These are phyloP conservation scores for Arthrobotrys entomopaga DNA, from an alignment of 2,329 filamentous ascomycete genomes.

Conservation along the genomic window DNA sequence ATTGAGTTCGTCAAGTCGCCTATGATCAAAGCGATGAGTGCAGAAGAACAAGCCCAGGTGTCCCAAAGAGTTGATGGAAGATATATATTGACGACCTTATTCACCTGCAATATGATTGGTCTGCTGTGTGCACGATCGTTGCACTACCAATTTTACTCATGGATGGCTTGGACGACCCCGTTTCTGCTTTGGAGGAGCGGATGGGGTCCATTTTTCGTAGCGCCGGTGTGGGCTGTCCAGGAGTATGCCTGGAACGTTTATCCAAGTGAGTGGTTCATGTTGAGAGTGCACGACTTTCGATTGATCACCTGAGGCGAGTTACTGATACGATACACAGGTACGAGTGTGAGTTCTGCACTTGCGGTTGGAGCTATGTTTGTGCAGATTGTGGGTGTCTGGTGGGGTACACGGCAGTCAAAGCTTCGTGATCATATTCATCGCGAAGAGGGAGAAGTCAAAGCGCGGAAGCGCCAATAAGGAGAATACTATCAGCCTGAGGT, in stretches of 20 bases:
- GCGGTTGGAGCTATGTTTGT: constrained; percentile 77
- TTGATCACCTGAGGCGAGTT: background rate
- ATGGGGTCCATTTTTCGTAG: constrained; percentile 74
- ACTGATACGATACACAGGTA: constrained; percentile 60
- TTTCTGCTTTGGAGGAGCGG: constrained; percentile 85
- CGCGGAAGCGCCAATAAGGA: constrained; percentile 13
- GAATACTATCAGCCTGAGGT: too few species aligned
- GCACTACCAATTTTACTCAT: constrained; percentile 96
- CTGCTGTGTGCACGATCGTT: constrained; percentile 86
- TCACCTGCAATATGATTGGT: constrained; percentile 80
- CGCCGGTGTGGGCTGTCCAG: constrained; percentile 77
- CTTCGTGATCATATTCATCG: background rate
- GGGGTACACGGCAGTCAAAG: constrained; percentile 69
- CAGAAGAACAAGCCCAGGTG: constrained; percentile 60
- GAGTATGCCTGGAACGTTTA: constrained; percentile 96
- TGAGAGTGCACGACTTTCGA: too few species aligned
- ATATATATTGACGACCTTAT: constrained; percentile 79
- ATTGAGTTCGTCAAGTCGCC: constrained; percentile 67
- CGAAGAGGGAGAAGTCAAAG: background rate
- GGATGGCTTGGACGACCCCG: constrained; percentile 87
- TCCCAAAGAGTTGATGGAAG: constrained; percentile 70
- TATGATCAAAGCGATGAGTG: constrained; percentile 57
- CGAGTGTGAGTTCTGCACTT: constrained; percentile 70
- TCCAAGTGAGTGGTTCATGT: constrained; percentile 69
- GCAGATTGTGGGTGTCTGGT: constrained; percentile 73